A percentile compares a stretch with the other conserved stretches of the same genome.
Evolutionary conservation across 495 filamentous ascomycete species (phyloP).

Genomic region (Talaromyces proteolyticus): DNA sequence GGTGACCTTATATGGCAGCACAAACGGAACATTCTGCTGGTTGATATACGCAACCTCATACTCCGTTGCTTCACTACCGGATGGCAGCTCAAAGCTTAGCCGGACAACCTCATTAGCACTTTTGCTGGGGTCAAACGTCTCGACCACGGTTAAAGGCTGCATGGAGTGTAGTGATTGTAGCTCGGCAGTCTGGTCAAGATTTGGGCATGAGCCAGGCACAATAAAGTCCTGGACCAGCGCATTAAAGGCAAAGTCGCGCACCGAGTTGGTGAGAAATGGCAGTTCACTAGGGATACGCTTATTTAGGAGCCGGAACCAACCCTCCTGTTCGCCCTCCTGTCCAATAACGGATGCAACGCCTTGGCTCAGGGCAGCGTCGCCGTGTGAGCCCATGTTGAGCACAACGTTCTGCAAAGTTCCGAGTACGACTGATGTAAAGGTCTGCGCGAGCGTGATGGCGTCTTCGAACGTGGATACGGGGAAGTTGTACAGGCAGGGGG

Average conservation of each 20-base stretch:
- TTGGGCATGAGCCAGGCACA: conserved; percentile 56
- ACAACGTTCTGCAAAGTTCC: conserved; percentile 58
- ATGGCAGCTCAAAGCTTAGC: conserved; percentile 27
- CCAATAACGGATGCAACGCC: conserved; percentile 48
- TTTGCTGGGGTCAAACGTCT: conserved; percentile 12
- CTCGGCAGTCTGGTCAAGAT: conserved; percentile 35
- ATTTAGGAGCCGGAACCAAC: conserved; percentile 55
- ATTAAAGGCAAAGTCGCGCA: conserved; percentile 54
- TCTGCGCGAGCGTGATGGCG: conserved; percentile 54
- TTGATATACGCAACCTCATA: conserved; percentile 48
- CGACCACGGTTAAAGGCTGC: conserved; percentile 37
- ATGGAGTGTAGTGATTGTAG: conserved; percentile 39
- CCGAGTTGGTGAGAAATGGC: conserved; percentile 58
- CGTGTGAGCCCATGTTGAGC: conserved; percentile 44
- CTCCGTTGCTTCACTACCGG: conserved; percentile 15
- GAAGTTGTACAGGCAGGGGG: conserved; percentile 58
- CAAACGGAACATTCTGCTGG: conserved; percentile 51
- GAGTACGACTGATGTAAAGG: conserved; percentile 59
- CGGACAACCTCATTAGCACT: not conserved
- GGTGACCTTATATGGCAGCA: conserved; percentile 33
- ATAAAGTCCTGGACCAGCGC: conserved; percentile 42
- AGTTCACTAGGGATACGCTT: conserved; percentile 50
- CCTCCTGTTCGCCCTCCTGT: conserved; percentile 64
- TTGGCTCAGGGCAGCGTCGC: conserved; percentile 39
- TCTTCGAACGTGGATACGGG: conserved; percentile 48